Conservation (phyloP, 208 protist species). For the Acanthamoeba triangularis region DNA sequence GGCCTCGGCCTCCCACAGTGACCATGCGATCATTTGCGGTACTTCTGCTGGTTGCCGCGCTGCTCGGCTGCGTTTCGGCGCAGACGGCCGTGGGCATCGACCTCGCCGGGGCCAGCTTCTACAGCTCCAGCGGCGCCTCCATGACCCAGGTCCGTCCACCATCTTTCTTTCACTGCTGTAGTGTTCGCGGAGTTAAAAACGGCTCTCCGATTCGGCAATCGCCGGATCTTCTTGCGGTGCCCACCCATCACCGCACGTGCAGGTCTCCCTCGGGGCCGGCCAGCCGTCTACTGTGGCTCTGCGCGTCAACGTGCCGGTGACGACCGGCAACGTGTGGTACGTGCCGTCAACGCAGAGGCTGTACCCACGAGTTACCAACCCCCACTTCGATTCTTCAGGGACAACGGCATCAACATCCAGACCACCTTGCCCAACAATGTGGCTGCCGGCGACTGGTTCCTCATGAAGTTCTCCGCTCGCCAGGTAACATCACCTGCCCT, state of each 20-base stretch:
- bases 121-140: not conserved
- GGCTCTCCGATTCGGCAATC: too few relatives aligned
- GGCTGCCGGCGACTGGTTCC: not conserved
- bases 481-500: not conserved
- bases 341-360: too few relatives aligned
- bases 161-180: not conserved
- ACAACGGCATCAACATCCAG: not conserved
- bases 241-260: too few relatives aligned
- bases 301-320: not conserved
- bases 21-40: not conserved
- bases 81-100: not conserved
- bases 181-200: too few relatives aligned
- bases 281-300: not conserved
- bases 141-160: not conserved
- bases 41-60: not conserved
- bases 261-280: not conserved
- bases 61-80: not conserved
- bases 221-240: too few relatives aligned
- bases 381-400: not conserved
- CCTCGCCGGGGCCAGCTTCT: not conserved
- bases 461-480: slow-evolving; percentile 27
- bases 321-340: not conserved
- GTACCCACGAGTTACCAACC: too few relatives aligned
- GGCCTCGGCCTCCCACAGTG: too few relatives aligned
- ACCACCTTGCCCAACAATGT: not conserved